Percentiles rank a stretch among this genome's conserved stretches.
Evolutionary conservation across 306 rosid species (phyloP).

Genomic region (Quercus variabilis): DNA sequence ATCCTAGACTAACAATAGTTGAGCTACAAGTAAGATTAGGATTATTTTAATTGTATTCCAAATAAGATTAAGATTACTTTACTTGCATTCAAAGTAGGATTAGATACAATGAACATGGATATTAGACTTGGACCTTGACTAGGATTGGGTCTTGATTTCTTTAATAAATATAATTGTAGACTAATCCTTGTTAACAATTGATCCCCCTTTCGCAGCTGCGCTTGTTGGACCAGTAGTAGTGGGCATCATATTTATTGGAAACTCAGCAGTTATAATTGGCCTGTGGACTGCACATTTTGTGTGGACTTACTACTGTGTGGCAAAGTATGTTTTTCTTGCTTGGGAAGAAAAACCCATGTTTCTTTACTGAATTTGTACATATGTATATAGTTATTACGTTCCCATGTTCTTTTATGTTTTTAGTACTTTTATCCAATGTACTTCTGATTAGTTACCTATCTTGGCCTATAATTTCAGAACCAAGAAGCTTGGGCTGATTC

Average conservation of each 20-base stretch:
- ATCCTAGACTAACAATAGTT: too few species aligned
- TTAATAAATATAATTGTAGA: too few species aligned
- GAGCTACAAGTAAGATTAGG: too few species aligned
- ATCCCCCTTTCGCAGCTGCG: conserved; percentile 32
- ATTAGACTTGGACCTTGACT: too few species aligned
- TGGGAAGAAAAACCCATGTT: too few species aligned
- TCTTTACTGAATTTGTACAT: background rate
- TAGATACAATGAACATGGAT: too few species aligned
- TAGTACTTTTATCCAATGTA: background rate
- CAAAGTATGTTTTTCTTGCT: conserved; percentile 39
- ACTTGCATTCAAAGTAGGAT: too few species aligned
- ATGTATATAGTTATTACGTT: background rate
- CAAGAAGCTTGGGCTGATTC: conserved; percentile 58
- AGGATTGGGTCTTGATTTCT: too few species aligned
- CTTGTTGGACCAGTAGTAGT: conserved; percentile 49
- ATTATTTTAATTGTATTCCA: too few species aligned
- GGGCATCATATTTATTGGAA: conserved; percentile 48
- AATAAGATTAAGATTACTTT: too few species aligned
- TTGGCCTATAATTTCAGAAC: conserved; percentile 45
- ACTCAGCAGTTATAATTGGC: conserved; percentile 55
- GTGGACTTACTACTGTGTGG: conserved; percentile 68
- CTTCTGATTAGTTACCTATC: background rate
- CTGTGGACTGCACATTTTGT: conserved; percentile 73
- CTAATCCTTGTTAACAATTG: background rate
- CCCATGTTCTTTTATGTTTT: background rate